These are phyloP conservation scores for Phaeotremella fagi DNA, from an alignment of 768 basidiomycete species.

Conservation along the genomic window DNA sequence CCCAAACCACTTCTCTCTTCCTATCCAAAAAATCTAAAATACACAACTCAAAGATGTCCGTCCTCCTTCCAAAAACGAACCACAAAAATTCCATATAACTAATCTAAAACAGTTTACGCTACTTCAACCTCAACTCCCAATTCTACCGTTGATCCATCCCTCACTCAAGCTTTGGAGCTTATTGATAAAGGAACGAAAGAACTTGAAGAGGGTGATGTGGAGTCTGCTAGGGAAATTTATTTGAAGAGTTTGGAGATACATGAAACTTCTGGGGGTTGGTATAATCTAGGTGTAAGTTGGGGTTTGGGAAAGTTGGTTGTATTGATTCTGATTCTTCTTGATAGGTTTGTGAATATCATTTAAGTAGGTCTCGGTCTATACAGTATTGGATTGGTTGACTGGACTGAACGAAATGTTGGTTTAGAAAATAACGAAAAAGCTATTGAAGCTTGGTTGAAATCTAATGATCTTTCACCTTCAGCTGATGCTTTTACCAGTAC, in stretches of 20 bases:
- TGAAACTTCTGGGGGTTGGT: slow-evolving; percentile 38
- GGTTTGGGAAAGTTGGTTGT: background rate
- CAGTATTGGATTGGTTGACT: background rate
- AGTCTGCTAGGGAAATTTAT: slow-evolving; percentile 31
- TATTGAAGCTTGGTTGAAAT: slow-evolving; percentile 44
- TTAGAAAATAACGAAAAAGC: slow-evolving; percentile 39
- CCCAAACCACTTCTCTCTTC: too few species aligned
- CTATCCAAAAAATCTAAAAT: background rate
- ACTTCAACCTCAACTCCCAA: slow-evolving; percentile 20
- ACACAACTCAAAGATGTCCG: too few species aligned
- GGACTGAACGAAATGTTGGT: background rate
- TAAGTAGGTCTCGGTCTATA: slow-evolving; percentile 10
- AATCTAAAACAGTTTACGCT: slow-evolving; percentile 14
- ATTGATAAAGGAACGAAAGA: slow-evolving; percentile 33
- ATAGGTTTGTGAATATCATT: slow-evolving; percentile 46
- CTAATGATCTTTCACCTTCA: slow-evolving; percentile 34
- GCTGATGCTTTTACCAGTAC: slow-evolving; percentile 49
- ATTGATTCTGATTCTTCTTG: background rate
- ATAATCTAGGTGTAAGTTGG: slow-evolving; percentile 44
- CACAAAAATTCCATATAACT: background rate
- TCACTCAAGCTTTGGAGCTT: slow-evolving; percentile 25
- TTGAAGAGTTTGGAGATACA: slow-evolving; percentile 32
- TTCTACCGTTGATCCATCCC: slow-evolving; percentile 29
- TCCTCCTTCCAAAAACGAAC: too few species aligned
- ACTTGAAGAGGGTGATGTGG: slow-evolving; percentile 43